Evolutionary conservation across 495 filamentous ascomycete species (phyloP).

Genomic region (Podospora pseudocomata): DNA sequence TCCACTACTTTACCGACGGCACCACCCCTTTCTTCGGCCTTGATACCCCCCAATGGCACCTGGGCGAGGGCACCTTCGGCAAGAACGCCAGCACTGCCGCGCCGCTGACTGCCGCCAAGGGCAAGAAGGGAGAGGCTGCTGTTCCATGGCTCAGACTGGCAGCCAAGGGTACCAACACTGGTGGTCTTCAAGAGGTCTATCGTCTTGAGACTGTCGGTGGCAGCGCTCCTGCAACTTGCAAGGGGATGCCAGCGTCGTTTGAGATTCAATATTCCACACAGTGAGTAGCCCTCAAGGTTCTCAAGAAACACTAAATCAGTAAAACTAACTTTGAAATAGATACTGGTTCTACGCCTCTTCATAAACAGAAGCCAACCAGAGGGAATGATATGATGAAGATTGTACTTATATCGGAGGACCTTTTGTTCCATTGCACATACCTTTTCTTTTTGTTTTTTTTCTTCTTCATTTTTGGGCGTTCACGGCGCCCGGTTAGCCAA

Average conservation of each 20-base stretch:
- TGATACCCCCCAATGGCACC: conserved; percentile 45
- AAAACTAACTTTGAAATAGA: conserved; percentile 23
- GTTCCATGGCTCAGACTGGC: conserved; percentile 70
- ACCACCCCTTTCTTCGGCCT: conserved; percentile 79
- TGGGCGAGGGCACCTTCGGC: conserved; percentile 60
- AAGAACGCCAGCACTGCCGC: conserved; percentile 55
- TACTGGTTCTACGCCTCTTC: conserved; percentile 41
- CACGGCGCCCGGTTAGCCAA: background rate
- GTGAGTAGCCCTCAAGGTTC: conserved; percentile 49
- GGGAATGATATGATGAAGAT: background rate
- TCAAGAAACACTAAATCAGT: background rate
- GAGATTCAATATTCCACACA: conserved; percentile 77
- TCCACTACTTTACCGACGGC: conserved; percentile 70
- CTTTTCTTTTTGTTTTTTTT: conserved; percentile 1
- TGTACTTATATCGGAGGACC: background rate
- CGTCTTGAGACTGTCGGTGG: conserved; percentile 85
- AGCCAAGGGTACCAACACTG: conserved; percentile 47
- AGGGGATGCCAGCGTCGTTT: conserved; percentile 59
- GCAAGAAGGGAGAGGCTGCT: conserved; percentile 51
- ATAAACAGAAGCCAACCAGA: background rate
- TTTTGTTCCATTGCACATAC: conserved; percentile 3
- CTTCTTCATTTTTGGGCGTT: conserved; percentile 9
- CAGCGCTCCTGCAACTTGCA: conserved; percentile 68
- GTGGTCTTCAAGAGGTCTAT: conserved; percentile 69
- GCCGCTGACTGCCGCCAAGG: conserved; percentile 53